Evolutionary conservation across 139 green algal species (phyloP), one percentile per base, ranked within the genome.

Genomic region (Asterochloris sp.): DNA sequence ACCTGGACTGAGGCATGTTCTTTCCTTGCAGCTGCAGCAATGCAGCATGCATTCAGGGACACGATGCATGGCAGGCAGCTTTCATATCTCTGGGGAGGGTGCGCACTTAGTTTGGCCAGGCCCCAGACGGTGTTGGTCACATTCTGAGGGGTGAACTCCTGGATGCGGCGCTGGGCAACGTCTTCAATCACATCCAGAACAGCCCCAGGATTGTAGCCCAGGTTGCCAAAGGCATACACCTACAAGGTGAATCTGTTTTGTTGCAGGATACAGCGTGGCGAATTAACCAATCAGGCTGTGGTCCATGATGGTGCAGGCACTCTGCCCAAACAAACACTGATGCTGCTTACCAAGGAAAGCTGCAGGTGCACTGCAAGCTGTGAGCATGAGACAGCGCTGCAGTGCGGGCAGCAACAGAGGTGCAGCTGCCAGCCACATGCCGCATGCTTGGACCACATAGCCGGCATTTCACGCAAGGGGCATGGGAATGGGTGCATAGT

Each of bases 41-140:
- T 54, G 38, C 38, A 23, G 8, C 26, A 19, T 74, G 24, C 69
- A 15, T 62, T 74, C 21, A 77, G 27, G 27, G 64, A 73, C 64
- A 69, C 26, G 67, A 21, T 27, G 47, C 80, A 54, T 60, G 61
- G 47, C 27, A 23, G 54, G 76, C 62, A 73, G 16, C 47, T 54
- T 13, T 16, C n/a, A 6, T 24, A 54, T n/a, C 62, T 29, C 13
- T 38, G 10, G 62, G 82, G 79, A 24, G 76, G 77, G 63, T 28
- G 69, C 68, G 83, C 62, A 84, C 81, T 73, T 67, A 21, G 29
- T 80, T 47, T 89, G 23, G 87, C 88, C 80, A 92, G 68, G 19
- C 81, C 80, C 89, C 89, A 92, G 17, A 79, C 74, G 8, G 81
- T 86, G 86, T 93, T 93, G 75, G 62, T 79, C 23, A 89, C 74